These are phyloP conservation scores for Verticillium dahliae DNA, from an alignment of 2,329 filamentous ascomycete genomes.

Conservation along the genomic window DNA sequence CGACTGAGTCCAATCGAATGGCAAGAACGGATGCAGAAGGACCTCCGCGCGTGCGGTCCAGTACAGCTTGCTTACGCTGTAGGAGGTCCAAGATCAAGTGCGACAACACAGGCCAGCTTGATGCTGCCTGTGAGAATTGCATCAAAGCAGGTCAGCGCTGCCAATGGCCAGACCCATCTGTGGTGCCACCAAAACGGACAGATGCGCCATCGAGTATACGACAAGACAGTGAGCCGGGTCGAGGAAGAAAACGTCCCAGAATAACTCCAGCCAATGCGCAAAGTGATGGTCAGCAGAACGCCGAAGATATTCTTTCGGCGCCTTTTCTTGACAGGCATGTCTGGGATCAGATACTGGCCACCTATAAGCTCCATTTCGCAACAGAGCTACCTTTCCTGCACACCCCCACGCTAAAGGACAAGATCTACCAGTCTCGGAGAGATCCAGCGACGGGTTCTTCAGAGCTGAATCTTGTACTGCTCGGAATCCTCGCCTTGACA, in stretches of 20 bases:
- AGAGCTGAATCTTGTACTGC: conserved; percentile 50
- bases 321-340: conserved; percentile 55
- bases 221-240: conserved; percentile 32
- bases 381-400: conserved; percentile 69
- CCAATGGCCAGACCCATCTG: conserved; percentile 51
- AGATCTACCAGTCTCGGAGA: conserved; percentile 35
- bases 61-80: conserved; percentile 71
- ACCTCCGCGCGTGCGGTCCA: conserved; percentile 59
- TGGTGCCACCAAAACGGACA: conserved; percentile 32
- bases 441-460: conserved; percentile 25
- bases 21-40: conserved; percentile 32
- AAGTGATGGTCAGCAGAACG: conserved; percentile 30
- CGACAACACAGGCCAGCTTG: conserved; percentile 58
- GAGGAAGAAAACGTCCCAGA: conserved; percentile 43
- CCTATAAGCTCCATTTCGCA: conserved; percentile 65
- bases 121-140: conserved; percentile 60
- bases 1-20: conserved; percentile 22
- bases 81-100: conserved; percentile 82
- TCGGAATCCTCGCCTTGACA: conserved; percentile 63
- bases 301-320: conserved; percentile 55
- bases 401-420: conserved; percentile 53
- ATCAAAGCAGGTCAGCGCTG: conserved; percentile 66
- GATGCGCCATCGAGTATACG: conserved; percentile 28
- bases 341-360: conserved; percentile 63
- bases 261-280: conserved; percentile 36